Conservation (phyloP, 1,139 yeast genomes). For the Candida sp. region DNA sequence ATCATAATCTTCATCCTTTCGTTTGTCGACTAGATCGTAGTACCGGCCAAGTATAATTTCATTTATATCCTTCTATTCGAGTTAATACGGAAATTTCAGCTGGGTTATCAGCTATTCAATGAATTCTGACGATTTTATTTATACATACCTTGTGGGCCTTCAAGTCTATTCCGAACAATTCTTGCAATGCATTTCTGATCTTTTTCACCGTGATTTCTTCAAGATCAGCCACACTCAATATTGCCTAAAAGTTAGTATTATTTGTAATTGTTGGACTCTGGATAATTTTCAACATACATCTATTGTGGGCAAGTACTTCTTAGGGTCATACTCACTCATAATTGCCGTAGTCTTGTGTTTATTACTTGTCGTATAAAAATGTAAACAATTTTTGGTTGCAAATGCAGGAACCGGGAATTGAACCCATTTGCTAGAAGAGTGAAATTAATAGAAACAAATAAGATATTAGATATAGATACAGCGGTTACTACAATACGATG, state of each 20-base stretch:
- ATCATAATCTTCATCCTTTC: constrained; percentile 24
- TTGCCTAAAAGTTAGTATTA: constrained; percentile 49
- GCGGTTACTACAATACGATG: no score
- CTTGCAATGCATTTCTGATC: constrained; percentile 68
- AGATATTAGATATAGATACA: not conserved
- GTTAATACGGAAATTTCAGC: constrained; percentile 13
- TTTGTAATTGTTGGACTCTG: not conserved
- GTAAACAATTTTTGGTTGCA: not conserved
- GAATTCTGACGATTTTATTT: no score
- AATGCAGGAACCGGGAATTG: not conserved
- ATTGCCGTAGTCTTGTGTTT: no score
- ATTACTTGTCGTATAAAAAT: no score
- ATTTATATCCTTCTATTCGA: constrained; percentile 49
- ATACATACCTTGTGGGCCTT: constrained; percentile 44
- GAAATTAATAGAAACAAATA: not conserved
- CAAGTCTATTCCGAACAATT: constrained; percentile 58
- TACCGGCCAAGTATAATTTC: constrained; percentile 61
- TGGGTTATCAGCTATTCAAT: not conserved
- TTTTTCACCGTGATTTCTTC: constrained; percentile 71
- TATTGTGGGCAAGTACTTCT: constrained; percentile 57
- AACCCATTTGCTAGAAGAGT: not conserved
- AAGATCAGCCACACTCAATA: constrained; percentile 69
- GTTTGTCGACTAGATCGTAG: constrained; percentile 40
- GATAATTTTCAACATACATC: constrained; percentile 48
- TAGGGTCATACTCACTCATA: constrained; percentile 9